phyloP scores from a whole-genome alignment of 2,329 filamentous ascomycete species.

The Tolypocladium paradoxum region DNA sequence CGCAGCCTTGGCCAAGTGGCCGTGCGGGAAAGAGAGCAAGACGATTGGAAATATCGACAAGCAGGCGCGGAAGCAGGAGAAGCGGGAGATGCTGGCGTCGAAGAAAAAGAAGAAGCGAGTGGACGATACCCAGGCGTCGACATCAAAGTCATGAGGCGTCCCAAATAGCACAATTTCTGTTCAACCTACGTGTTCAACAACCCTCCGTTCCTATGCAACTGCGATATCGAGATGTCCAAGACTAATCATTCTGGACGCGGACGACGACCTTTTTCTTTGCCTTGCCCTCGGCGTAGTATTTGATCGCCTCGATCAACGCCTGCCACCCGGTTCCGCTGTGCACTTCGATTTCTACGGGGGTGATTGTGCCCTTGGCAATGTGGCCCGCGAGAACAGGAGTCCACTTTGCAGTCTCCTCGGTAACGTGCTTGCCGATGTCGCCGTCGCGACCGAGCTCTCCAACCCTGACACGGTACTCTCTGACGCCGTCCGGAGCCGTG shows the following conservation, averaged over 20 bases:
- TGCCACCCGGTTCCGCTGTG: constrained; percentile 14
- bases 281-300: constrained; percentile 11
- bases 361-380: constrained; percentile 11
- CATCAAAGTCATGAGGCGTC: neutral
- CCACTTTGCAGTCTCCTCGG: constrained; percentile 5
- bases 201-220: neutral
- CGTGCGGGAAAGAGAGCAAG: constrained; percentile 41
- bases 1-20: constrained; percentile 52
- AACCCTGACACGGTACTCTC: constrained; percentile 13
- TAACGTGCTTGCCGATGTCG: constrained; percentile 9
- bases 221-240: neutral
- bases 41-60: constrained; percentile 44
- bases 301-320: constrained; percentile 10
- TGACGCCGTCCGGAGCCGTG: constrained; percentile 11
- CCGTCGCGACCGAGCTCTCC: constrained; percentile 13
- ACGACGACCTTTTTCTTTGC: constrained; percentile 16
- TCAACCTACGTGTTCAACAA: neutral
- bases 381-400: constrained; percentile 12
- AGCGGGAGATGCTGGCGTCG: constrained; percentile 37
- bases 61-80: constrained; percentile 44
- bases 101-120: constrained; percentile 32
- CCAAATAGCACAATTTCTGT: neutral
- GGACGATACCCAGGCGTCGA: constrained; percentile 7
- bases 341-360: constrained; percentile 12
- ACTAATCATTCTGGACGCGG: neutral